Percentiles rank a stretch among this genome's conserved stretches.
Evolutionary conservation across 2,329 filamentous ascomycete species (phyloP).

Genomic region (Sordariomycetes sp.): DNA sequence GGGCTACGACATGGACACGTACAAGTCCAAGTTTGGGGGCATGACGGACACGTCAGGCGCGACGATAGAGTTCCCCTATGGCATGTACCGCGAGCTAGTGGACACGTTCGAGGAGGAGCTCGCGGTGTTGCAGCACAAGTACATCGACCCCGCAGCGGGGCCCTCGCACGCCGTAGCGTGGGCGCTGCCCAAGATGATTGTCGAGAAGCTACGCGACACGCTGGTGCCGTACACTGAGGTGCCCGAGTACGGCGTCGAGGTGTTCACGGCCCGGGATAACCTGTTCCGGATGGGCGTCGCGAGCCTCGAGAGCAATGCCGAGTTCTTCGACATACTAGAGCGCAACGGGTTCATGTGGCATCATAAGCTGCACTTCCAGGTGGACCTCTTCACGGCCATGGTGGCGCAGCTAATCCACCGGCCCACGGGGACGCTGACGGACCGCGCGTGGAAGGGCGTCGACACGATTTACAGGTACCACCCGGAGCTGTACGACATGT

Average conservation of each 20-base stretch:
- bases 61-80: constrained; percentile 7
- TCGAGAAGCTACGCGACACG: constrained; percentile 33
- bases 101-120: constrained; percentile 27
- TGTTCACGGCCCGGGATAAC: constrained; percentile 34
- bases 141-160: constrained; percentile 36
- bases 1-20: constrained; percentile 22
- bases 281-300: constrained; percentile 40
- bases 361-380: constrained; percentile 37
- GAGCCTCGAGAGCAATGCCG: constrained; percentile 31
- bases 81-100: constrained; percentile 16
- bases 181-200: constrained; percentile 30
- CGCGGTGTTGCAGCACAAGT: constrained; percentile 30
- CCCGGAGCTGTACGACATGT: constrained; percentile 32
- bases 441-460: constrained; percentile 37
- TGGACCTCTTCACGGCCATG: constrained; percentile 41
- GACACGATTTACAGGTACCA: constrained; percentile 33
- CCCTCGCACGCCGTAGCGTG: constrained; percentile 36
- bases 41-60: not conserved
- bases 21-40: constrained; percentile 12
- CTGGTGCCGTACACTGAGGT: constrained; percentile 30
- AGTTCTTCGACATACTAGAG: constrained; percentile 26
- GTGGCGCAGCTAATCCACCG: constrained; percentile 38
- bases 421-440: constrained; percentile 32
- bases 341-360: constrained; percentile 41
- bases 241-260: constrained; percentile 34